A percentile compares a stretch with the other conserved stretches of the same genome.
Conservation (phyloP, 345 rosid genomes). For the Salix dunnii region DNA sequence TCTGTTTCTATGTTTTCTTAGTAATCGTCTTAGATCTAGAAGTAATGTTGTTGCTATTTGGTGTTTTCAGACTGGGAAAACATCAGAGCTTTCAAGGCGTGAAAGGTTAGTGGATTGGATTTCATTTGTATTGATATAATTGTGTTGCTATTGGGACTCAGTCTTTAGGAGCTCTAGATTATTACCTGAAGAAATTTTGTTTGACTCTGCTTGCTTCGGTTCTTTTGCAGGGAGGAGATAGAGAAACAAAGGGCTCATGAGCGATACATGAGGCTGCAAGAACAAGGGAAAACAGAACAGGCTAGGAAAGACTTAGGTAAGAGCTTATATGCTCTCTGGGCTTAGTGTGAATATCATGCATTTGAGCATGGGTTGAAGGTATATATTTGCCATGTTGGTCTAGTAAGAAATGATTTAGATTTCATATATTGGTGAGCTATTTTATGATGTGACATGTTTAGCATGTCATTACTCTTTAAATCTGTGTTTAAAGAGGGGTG, state of each 20-base stretch:
- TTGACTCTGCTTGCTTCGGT: not conserved
- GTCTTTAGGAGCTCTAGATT: not conserved
- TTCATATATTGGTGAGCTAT: not conserved
- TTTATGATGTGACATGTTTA: not conserved
- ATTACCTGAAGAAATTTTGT: not conserved
- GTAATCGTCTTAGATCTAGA: not conserved
- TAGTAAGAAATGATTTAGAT: not conserved
- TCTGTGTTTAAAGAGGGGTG: no score
- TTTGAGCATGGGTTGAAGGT: not conserved
- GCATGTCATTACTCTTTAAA: no score
- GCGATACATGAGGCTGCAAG: constrained; percentile 96
- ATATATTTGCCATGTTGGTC: not conserved
- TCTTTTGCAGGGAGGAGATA: constrained; percentile 68
- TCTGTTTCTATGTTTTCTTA: not conserved
- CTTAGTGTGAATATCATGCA: not conserved
- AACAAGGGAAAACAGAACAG: constrained; percentile 97
- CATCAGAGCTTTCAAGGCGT: constrained; percentile 93
- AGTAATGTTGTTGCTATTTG: not conserved
- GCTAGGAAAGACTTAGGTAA: constrained; percentile 89
- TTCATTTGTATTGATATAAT: not conserved
- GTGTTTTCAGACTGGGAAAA: constrained; percentile 53
- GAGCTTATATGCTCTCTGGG: not conserved
- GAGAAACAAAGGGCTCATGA: constrained; percentile 96
- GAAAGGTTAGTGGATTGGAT: constrained; percentile 54
- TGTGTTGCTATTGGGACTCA: not conserved